Evolutionary conservation across 225 moss, liverwort and hornwort species (phyloP), one percentile per base, ranked within the genome.

Genomic region (Antitrichia curtipendula): DNA sequence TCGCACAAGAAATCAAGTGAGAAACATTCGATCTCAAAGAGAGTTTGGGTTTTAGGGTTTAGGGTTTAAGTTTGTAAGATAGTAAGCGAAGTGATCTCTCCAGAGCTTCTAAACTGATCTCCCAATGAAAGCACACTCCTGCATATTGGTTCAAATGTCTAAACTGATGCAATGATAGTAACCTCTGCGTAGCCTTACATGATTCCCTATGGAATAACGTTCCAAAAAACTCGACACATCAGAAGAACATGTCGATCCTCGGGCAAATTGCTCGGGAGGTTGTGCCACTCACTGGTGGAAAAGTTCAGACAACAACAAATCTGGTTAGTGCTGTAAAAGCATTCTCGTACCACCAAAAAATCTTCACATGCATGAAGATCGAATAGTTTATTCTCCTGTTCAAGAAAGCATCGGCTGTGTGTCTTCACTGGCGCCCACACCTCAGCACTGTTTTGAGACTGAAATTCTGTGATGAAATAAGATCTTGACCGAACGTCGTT

Each of bases 231-330:
- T 40, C 29, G 19, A 79, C 28, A 79, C 79, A 40, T 8, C 27
- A 18, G 8, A 38, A 40, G 18, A 79, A 34, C 4, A 2, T 27
- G 4, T 16, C 0, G 16, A 58, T 27, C 12, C 0, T 5, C 7
- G 1, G 2, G 17, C 3, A 3, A 58, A 11, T 8, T 40, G 3
- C 6, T 0, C 2, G 5, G 27, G 5, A 40, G 40, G 27, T 50
- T 43, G 27, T 43, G 16, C 70, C 70, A 70, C 8, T 70, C 43
- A 15, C 1, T 16, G 2, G 27, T 70, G 1, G 41, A 70, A 27
- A 43, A 16, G 43, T 70, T 43, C 6, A 70, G 5, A 27, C 27
- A 9, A 14, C 5, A 15, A 27, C 9, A 70, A 70, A 27, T 43
- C 8, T 43, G 7, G 12, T 38, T 7, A 38, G 12, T 1, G 6